Evolutionary conservation across 805 yeast genomes (phyloP), one percentile per base, ranked within the genome.

Genomic region (Hanseniaspora mollemarum): DNA sequence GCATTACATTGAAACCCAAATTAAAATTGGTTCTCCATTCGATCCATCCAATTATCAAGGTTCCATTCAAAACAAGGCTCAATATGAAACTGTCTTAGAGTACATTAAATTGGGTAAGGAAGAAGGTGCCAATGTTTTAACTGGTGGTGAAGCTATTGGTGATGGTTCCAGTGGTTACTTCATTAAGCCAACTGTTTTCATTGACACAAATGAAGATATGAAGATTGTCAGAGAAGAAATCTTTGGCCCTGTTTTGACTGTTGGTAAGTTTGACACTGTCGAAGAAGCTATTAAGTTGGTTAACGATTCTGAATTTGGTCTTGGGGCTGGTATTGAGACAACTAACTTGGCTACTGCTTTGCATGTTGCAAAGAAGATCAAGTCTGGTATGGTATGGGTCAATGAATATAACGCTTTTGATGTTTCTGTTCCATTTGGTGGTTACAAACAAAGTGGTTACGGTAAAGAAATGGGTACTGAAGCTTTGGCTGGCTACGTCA

Each of bases 401-500:
- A 83, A 83, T 73, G 81, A 87, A 53, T 82, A 81, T 69, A 82
- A 82, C 62, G 87, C 81, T 64, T 81, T 82, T 76, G 78, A 82
- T 63, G 76, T 74, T 49, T 70, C 73, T 64, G 83, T 81, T 64
- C 88, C 90, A 69, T 83, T 83, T 62, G 90, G 90, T 66, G 90
- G 90, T 62, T 81, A 69, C 71, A 80, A 80, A 62, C 81, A 80
- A 69, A 78, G 85, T 55, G 90, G 90, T 67, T 75, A 81, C 65
- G 92, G 92, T 66, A 80, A 86, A 73, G 92, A 83, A 72, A 80
- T 83, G 88, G 92, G 92, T 68, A 67, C 67, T 43, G 87, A 82
- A 63, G 87, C 83, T 48, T 74, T 81, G 57, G 86, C 80, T 57
- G 77, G 78, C 71, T 83, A 82, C 73, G 77, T 83, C 53, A 87